Evolutionary conservation across 306 rosid genomes (phyloP).

Genomic region (Quercus gilva): DNA sequence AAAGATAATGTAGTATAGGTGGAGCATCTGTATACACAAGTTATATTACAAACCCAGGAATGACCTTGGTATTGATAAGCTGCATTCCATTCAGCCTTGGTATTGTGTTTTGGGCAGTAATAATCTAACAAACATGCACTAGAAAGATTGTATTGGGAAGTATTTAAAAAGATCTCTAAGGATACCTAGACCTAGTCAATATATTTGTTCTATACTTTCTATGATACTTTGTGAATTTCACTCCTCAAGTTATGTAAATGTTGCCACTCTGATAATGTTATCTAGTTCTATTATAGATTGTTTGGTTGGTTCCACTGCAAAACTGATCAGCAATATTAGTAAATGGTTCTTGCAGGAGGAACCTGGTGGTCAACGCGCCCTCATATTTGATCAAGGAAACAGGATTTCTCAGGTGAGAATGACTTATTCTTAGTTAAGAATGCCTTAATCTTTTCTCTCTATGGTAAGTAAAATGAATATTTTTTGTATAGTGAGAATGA

Average conservation of each 20-base stretch:
- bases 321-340: neutral
- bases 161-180: neutral
- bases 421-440: slow-evolving; percentile 5
- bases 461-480: neutral
- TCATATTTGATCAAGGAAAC: slow-evolving; percentile 93
- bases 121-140: neutral
- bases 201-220: neutral
- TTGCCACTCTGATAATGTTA: neutral
- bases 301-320: neutral
- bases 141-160: neutral
- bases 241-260: neutral
- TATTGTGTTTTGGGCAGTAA: no score
- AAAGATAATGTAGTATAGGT: no score
- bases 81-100: no score
- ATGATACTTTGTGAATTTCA: neutral
- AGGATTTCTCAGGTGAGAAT: slow-evolving; percentile 82
- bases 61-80: no score
- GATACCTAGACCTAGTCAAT: no score
- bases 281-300: neutral
- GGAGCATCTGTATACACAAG: no score
- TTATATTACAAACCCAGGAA: no score
- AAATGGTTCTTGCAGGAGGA: slow-evolving; percentile 62
- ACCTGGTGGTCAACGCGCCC: slow-evolving; percentile 98
- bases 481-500: neutral
- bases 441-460: neutral